Conservation (phyloP, 208 protist genomes). For the Balamuthia mandrillaris region DNA sequence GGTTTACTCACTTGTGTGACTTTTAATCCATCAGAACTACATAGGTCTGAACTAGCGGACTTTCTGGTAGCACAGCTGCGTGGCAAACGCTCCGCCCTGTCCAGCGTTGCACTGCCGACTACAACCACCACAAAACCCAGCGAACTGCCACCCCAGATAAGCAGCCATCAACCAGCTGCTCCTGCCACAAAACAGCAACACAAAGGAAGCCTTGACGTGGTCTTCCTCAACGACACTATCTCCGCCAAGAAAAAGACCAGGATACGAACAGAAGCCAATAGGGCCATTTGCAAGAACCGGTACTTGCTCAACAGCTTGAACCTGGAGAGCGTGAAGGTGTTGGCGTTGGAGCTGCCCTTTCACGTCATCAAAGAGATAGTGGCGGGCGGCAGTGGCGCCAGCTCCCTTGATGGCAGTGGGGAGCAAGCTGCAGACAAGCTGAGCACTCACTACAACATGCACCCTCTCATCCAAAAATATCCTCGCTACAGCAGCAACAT, state of each 20-base stretch:
- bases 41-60: background rate
- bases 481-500: conserved; percentile 9
- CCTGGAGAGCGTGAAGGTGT: background rate
- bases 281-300: background rate
- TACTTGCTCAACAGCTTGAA: background rate
- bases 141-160: background rate
- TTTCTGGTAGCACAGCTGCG: background rate
- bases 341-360: conserved; percentile 11
- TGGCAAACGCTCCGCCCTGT: too few relatives aligned
- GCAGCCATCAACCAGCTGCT: background rate
- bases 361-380: conserved; percentile 22
- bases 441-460: too few relatives aligned
- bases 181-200: too few relatives aligned
- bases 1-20: too few relatives aligned
- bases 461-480: conserved; percentile 29
- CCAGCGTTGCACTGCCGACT: background rate
- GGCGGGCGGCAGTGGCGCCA: background rate
- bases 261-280: conserved; percentile 9
- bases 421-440: too few relatives aligned
- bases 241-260: background rate
- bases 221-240: background rate
- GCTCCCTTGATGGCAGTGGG: too few relatives aligned
- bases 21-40: background rate
- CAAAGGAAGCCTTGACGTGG: background rate
- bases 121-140: background rate